Evolutionary conservation across 805 yeast species (phyloP).

Genomic region (Danielozyma ontarioensis): DNA sequence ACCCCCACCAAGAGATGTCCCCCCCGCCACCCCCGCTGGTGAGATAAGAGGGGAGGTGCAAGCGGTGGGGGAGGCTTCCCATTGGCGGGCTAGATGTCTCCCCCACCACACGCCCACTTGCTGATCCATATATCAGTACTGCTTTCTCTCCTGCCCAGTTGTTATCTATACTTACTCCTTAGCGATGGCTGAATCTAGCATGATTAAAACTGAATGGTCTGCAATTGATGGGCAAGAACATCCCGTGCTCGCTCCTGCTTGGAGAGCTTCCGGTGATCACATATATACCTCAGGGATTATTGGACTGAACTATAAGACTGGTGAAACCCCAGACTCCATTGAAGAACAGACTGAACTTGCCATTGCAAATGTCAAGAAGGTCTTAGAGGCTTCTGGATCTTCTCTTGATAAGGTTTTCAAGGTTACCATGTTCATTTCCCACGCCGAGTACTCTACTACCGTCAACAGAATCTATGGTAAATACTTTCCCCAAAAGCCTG

Average conservation of each 20-base stretch:
- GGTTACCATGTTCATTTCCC: conserved; percentile 44
- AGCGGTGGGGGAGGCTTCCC: no score
- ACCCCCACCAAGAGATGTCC: no score
- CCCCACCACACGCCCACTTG: no score
- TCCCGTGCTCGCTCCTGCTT: conserved; percentile 26
- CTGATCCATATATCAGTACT: no score
- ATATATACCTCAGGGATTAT: conserved; percentile 47
- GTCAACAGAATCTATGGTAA: conserved; percentile 44
- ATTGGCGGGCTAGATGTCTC: no score
- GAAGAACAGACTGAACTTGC: conserved; percentile 44
- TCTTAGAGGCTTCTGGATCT: conserved; percentile 42
- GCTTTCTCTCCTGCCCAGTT: no score
- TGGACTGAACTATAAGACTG: conserved; percentile 37
- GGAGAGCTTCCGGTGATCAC: conserved; percentile 31
- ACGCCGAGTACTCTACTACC: conserved; percentile 34
- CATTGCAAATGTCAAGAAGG: conserved; percentile 36
- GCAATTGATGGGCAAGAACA: conserved; percentile 26
- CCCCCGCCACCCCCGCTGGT: no score
- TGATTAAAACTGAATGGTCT: conserved; percentile 14
- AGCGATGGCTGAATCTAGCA: no score
- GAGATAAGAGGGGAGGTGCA: no score
- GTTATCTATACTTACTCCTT: no score
- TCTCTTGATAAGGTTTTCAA: conserved; percentile 43
- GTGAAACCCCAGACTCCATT: conserved; percentile 37
- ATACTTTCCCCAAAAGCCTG: conserved; percentile 45